Evolutionary conservation across 331 rosid genomes (phyloP), one percentile per base, ranked within the genome.

Genomic region (Rhamnella rubrinervis): DNA sequence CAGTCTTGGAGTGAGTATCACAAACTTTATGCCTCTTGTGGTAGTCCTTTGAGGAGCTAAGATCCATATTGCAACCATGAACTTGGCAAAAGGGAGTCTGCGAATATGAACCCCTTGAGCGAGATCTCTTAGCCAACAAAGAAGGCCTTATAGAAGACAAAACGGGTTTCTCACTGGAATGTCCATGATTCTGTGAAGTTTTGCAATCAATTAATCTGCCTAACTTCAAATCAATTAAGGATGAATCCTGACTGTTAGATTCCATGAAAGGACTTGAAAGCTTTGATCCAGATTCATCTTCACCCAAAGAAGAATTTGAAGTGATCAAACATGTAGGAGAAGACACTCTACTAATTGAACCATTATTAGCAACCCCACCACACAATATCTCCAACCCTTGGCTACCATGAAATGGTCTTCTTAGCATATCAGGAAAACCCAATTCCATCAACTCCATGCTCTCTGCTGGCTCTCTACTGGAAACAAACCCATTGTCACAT

Each of bases 1-100:
- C 76, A 56, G 96, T 87, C 78, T 91, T 91, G 73, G 96, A 91
- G 80, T 91, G 97, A 80, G 61, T 87, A 72, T 88, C 97, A 75
- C 97, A 91, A 75, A 91, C 97, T 76, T 71, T 88, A 70, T 88
- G 97, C 83, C 89, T 83, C 70, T 83, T 86, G 75, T 91, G 96
- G 87, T 91, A 91, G 47, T 91, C 93, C 77, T 91, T 91, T 49
- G 93, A 86, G 72, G 84, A 78, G 82, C 88, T 88, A 44, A 91
- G 91, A 80, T 91, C 91, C 86, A 68, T 78, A 61, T 85, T 85
- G 71, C 97, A 91, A 41, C 93, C 96, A 82, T 74, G 75, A 70
- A 91, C 97, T 79, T 88, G 93, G 73, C 97, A 91, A 39, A 88
- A 76, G 73, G 88, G 85, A 57, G 83, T 69, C 41, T 79, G 86